Evolutionary conservation across 148 eudicot genomes (phyloP).

Genomic region (Gaultheria prostrata): DNA sequence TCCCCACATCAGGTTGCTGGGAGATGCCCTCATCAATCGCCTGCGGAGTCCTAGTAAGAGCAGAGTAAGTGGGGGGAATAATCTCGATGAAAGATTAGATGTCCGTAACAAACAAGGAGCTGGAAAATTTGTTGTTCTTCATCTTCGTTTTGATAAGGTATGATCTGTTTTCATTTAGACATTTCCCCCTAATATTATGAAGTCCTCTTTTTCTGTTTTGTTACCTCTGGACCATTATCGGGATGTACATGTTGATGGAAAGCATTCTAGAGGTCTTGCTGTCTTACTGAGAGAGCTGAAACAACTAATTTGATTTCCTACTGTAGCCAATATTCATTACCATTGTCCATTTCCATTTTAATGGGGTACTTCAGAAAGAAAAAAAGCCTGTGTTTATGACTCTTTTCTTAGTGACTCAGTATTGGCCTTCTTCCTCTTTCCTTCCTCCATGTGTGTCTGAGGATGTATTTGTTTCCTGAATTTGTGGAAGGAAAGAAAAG

Average conservation of each 20-base stretch:
- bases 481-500: not conserved
- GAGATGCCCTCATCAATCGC: constrained; percentile 68
- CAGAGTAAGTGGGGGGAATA: constrained; percentile 8
- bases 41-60: constrained; percentile 39
- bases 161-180: constrained; percentile 14
- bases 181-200: not conserved
- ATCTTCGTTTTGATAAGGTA: constrained; percentile 98
- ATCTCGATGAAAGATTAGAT: constrained; percentile 18
- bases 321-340: not conserved
- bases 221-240: not conserved
- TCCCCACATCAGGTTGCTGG: constrained; percentile 70
- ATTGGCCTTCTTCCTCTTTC: not conserved
- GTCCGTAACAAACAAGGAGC: constrained; percentile 33
- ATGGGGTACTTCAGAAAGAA: not conserved
- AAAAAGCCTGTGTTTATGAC: not conserved
- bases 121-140: constrained; percentile 82
- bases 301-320: not conserved
- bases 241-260: not conserved
- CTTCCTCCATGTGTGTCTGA: not conserved
- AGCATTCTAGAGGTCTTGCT: not conserved
- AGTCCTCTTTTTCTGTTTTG: not conserved
- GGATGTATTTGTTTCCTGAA: not conserved
- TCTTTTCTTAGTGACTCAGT: not conserved
- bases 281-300: not conserved
- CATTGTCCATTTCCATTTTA: not conserved